Evolutionary conservation across 306 rosid genomes (phyloP), one percentile per base, ranked within the genome.

Genomic region (Amphicarpaea edgeworthii): DNA sequence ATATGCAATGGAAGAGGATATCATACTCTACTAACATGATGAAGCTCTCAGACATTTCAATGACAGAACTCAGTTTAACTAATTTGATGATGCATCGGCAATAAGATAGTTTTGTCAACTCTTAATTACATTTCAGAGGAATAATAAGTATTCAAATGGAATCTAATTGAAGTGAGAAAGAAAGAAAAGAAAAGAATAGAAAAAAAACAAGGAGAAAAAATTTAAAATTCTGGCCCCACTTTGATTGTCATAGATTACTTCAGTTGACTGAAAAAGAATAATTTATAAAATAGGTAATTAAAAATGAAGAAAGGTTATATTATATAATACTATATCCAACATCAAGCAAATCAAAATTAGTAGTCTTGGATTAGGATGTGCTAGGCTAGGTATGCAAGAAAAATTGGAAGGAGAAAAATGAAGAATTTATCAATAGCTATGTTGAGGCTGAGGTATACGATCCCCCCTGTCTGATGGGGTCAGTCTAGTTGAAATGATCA

Each of bases 241-340:
- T 78, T 73, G 49, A 30, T 81, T 74, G 57, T 77, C 77, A 65
- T 65, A 51, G 57, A 76, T 82, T 51, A 59, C 67, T 75, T 58
- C 75, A 73, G 71, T 80, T 77, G 75, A 81, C 75, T 54, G 68
- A 64, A 67, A 66, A 77, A 38, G 65, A 83, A 66, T 53, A 83
- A 80, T 55, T 70, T 65, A 54, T 76, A 57, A 41, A 41, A 75
- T 10, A 61, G 9, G 12, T 58, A 68, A 83, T 70, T 11, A 68
- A 75, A 50, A 57, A 37, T 51, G 38, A 83, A 59, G 38, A 59
- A 63, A 41, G 24, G 67, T 71, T 62, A 32, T 34, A 41, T 37
- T 26, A 64, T 11, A 72, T 71, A 54, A 32, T 34, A 41, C 17
- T 26, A 64, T 11, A 72, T 66, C 20, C 76, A 57, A 76, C 34